phyloP scores from a whole-genome alignment of 768 basidiomycete species.

The Kwoniella shandongensis region DNA sequence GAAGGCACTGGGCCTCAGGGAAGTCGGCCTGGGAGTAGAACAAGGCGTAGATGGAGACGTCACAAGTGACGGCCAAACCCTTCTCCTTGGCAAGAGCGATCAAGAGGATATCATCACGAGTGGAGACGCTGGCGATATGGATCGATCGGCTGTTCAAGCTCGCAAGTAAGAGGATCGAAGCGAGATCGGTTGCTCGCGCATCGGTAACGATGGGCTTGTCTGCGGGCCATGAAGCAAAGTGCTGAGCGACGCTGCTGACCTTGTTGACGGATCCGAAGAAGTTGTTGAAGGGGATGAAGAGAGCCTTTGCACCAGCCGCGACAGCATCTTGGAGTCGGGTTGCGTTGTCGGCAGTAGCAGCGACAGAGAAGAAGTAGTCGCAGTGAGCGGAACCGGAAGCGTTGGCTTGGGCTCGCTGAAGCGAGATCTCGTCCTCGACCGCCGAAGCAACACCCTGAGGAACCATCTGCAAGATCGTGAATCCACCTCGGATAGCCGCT shows the following conservation, averaged over 20 bases:
- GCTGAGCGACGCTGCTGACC: slow-evolving; percentile 73
- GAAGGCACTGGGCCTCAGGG: slow-evolving; percentile 66
- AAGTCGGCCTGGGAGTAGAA: slow-evolving; percentile 81
- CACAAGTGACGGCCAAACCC: slow-evolving; percentile 90
- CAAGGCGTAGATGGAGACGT: slow-evolving; percentile 85
- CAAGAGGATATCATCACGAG: slow-evolving; percentile 78
- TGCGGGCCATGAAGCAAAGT: slow-evolving; percentile 84
- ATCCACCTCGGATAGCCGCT: slow-evolving; percentile 84
- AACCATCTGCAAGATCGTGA: slow-evolving; percentile 77
- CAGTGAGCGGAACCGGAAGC: slow-evolving; percentile 69
- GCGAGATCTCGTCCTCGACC: slow-evolving; percentile 67
- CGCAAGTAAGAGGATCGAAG: slow-evolving; percentile 89
- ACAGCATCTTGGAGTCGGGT: slow-evolving; percentile 63
- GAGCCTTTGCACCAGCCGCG: slow-evolving; percentile 73
- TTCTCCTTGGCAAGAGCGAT: slow-evolving; percentile 94
- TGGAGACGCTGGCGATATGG: slow-evolving; percentile 86
- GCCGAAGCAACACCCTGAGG: slow-evolving; percentile 65
- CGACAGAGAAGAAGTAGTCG: slow-evolving; percentile 81
- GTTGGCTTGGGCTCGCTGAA: slow-evolving; percentile 70
- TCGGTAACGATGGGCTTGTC: slow-evolving; percentile 95
- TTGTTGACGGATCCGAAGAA: slow-evolving; percentile 56
- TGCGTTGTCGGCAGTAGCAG: slow-evolving; percentile 70
- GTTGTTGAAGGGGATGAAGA: slow-evolving; percentile 77
- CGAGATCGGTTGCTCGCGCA: slow-evolving; percentile 85
- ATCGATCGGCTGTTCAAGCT: slow-evolving; percentile 84